Conservation (phyloP, 495 filamentous ascomycete genomes). For the Usnea hakonensis region DNA sequence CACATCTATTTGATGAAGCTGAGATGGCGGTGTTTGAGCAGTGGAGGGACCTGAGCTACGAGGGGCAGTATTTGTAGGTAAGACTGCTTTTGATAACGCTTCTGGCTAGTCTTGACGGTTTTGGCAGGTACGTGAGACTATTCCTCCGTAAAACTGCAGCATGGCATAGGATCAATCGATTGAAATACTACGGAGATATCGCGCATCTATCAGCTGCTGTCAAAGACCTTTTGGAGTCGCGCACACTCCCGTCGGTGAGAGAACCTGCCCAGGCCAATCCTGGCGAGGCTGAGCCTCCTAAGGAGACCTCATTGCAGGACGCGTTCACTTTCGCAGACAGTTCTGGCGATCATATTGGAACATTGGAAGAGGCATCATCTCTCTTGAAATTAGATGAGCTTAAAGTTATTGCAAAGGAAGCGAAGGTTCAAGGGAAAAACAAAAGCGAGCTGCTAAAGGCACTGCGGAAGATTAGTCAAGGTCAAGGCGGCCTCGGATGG, state of each 20-base stretch:
- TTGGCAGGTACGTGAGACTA: conserved; percentile 71
- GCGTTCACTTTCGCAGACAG: conserved; percentile 72
- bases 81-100: neutral
- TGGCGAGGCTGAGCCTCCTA: conserved; percentile 38
- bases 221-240: conserved; percentile 42
- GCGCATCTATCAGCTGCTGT: conserved; percentile 60
- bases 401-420: conserved; percentile 76
- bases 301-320: conserved; percentile 41
- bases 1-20: conserved; percentile 73
- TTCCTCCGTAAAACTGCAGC: conserved; percentile 91
- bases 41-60: conserved; percentile 71
- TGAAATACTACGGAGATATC: conserved; percentile 79
- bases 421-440: conserved; percentile 80
- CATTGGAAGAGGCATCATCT: conserved; percentile 76
- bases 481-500: conserved; percentile 64
- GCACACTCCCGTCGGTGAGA: conserved; percentile 35
- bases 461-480: conserved; percentile 60
- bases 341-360: conserved; percentile 62
- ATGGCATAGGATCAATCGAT: conserved; percentile 76
- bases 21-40: conserved; percentile 70
- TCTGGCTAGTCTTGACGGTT: conserved; percentile 10
- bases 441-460: conserved; percentile 72
- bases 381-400: conserved; percentile 80
- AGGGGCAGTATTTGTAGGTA: conserved; percentile 82
- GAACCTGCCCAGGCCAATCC: conserved; percentile 34